A percentile compares a stretch with the other conserved stretches of the same genome.
Conservation (phyloP, 805 yeast genomes). For the Saccharomycopsis oosterbeekiorum region DNA sequence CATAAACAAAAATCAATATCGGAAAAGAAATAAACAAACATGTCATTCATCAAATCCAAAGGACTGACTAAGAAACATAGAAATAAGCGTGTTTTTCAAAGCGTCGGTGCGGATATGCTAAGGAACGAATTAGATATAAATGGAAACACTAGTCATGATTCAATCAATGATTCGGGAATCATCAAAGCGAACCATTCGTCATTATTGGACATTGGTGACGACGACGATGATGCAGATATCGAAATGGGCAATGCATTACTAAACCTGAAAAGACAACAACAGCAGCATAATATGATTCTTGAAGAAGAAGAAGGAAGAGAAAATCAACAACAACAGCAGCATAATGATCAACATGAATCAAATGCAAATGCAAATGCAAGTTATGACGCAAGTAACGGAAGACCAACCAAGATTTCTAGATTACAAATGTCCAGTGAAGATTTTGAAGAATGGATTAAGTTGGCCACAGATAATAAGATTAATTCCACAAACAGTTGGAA, state of each 20-base stretch:
- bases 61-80: not conserved
- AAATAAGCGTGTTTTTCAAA: not conserved
- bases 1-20: not conserved
- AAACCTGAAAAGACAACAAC: not conserved
- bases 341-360: not conserved
- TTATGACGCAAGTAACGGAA: not conserved
- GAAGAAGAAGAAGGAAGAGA: not conserved
- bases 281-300: not conserved
- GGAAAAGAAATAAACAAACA: not conserved
- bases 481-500: slow-evolving; percentile 84
- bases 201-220: not conserved
- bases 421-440: slow-evolving; percentile 31
- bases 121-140: not conserved
- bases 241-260: not conserved
- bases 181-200: not conserved
- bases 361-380: not conserved
- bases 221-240: slow-evolving; percentile 1
- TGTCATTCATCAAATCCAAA: not conserved
- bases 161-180: not conserved
- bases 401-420: slow-evolving; percentile 23
- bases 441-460: slow-evolving; percentile 72
- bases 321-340: not conserved
- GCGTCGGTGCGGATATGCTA: not conserved
- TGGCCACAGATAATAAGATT: slow-evolving; percentile 78
- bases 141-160: not conserved